These are phyloP conservation scores for Ogataea nakhonphanomensis DNA, from an alignment of 805 yeast genomes.

Conservation along the genomic window DNA sequence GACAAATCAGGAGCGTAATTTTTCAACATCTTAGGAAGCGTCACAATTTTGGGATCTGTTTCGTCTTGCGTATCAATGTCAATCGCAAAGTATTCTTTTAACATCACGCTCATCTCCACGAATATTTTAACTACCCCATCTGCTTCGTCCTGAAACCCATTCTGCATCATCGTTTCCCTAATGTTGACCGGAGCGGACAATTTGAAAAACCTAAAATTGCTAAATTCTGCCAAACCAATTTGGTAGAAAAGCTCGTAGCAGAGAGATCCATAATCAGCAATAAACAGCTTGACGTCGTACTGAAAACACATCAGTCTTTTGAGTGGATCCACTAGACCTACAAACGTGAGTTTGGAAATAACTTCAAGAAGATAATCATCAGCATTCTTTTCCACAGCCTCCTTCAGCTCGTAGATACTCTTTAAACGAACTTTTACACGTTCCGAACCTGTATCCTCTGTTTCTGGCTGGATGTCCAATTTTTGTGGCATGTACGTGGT, in stretches of 20 bases:
- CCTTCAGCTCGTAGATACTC: slow-evolving; percentile 56
- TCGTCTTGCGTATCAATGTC: slow-evolving; percentile 33
- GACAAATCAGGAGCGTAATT: slow-evolving; percentile 58
- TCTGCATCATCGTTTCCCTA: slow-evolving; percentile 34
- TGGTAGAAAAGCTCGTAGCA: slow-evolving; percentile 76
- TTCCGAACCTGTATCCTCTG: neutral
- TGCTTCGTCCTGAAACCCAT: slow-evolving; percentile 31
- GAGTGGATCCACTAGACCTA: slow-evolving; percentile 76
- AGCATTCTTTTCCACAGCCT: slow-evolving; percentile 42
- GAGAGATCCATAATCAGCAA: slow-evolving; percentile 77
- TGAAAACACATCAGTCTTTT: slow-evolving; percentile 81
- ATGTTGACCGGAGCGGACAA: slow-evolving; percentile 35
- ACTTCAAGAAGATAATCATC: slow-evolving; percentile 60
- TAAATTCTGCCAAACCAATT: slow-evolving; percentile 69
- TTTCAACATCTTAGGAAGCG: slow-evolving; percentile 68
- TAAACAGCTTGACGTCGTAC: slow-evolving; percentile 68
- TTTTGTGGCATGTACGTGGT: slow-evolving; percentile 33
- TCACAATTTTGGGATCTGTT: slow-evolving; percentile 36
- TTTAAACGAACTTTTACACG: slow-evolving; percentile 46
- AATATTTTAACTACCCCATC: slow-evolving; percentile 13
- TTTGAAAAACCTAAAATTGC: slow-evolving; percentile 67
- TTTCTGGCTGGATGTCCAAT: slow-evolving; percentile 1
- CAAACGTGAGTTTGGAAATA: slow-evolving; percentile 65
- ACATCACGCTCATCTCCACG: slow-evolving; percentile 67
- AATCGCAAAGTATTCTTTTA: slow-evolving; percentile 72